Evolutionary conservation across 2,329 filamentous ascomycete genomes (phyloP).

Genomic region (Epichloe hybrida): DNA sequence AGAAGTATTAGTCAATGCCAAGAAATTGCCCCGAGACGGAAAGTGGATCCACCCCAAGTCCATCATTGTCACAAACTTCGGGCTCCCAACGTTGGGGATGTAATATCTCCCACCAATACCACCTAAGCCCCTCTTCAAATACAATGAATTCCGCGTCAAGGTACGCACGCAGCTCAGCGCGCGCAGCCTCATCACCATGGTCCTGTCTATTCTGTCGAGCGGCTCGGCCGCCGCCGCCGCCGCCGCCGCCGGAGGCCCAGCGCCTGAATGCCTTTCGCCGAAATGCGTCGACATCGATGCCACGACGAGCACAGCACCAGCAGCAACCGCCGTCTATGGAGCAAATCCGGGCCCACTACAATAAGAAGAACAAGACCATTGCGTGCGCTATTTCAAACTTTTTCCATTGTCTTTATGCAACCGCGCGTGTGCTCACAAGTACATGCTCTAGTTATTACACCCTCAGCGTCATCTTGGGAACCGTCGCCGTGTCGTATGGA

Average conservation of each 20-base stretch:
- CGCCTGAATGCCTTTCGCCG: constrained; percentile 15
- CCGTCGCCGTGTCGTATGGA: constrained; percentile 67
- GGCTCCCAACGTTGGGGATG: background rate
- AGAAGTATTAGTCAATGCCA: too few relatives aligned
- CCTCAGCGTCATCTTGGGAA: constrained; percentile 64
- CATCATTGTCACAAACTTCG: constrained; percentile 1
- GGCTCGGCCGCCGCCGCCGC: constrained; percentile 17
- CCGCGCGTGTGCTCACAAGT: background rate
- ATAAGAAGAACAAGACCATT: constrained; percentile 52
- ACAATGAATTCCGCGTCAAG: constrained; percentile 28
- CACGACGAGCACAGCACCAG: constrained; percentile 13
- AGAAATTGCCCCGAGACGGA: background rate
- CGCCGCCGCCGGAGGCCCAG: constrained; percentile 7
- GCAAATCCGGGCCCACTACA: constrained; percentile 49
- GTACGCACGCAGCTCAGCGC: constrained; percentile 19
- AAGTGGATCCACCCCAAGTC: background rate
- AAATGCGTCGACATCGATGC: constrained; percentile 18
- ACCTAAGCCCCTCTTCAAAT: constrained; percentile 1
- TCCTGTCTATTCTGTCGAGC: constrained; percentile 25
- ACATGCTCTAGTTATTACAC: constrained; percentile 48
- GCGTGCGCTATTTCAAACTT: constrained; percentile 16
- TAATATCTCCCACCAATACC: background rate
- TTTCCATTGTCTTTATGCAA: background rate
- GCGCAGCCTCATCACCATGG: constrained; percentile 18
- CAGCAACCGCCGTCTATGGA: constrained; percentile 38